Evolutionary conservation across 2,329 filamentous ascomycete species (phyloP), one percentile per base, ranked within the genome.

Genomic region (Dactylonectria macrodidyma): DNA sequence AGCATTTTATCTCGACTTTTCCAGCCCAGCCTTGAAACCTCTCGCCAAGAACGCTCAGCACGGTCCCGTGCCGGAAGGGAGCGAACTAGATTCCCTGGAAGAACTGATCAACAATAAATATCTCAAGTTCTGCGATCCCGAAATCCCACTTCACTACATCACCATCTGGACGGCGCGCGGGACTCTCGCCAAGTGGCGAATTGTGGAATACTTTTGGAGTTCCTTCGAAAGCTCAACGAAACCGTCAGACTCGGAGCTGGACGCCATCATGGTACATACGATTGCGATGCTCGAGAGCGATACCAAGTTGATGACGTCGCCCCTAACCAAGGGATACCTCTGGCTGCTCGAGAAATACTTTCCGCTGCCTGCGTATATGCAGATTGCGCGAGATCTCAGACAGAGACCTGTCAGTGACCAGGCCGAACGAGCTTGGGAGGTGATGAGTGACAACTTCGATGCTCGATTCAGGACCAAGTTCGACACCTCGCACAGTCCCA

Each of bases 151-250:
- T 1, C 84, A 86, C n/a, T 81, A 76, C 58, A 79, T 84, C 73
- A 80, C 82, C 0, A 71, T 82, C 0, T 82, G 82, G 80, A 79
- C 73, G 0, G 73, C 79, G 1, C 71, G 87, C 11, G 77, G 71
- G 0, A 78, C 81, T 5, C 63, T 91, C 3, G 84, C 88, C 0
- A 88, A 84, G 72, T 77, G 68, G 52, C 83, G 81, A 1, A 82
- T 92, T 0, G 64, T 90, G 57, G 84, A 89, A 56, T 78, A 86
- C 63, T 84, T 86, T 63, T 79, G 81, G 0, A 78, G 26, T 51
- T 71, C 75, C 30, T 68, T 76, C 0, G 71, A 68, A 2, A 63
- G 75, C 0, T 57, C 72, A 0, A 52, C 51, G 4, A 64, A 70
- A 0, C 76, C 77, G 30, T 78, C 77, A 0, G 79, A 81, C 0